Base-by-base conservation (phyloP, 2,329 filamentous ascomycete genomes). In the Triangularia setosa region DNA sequence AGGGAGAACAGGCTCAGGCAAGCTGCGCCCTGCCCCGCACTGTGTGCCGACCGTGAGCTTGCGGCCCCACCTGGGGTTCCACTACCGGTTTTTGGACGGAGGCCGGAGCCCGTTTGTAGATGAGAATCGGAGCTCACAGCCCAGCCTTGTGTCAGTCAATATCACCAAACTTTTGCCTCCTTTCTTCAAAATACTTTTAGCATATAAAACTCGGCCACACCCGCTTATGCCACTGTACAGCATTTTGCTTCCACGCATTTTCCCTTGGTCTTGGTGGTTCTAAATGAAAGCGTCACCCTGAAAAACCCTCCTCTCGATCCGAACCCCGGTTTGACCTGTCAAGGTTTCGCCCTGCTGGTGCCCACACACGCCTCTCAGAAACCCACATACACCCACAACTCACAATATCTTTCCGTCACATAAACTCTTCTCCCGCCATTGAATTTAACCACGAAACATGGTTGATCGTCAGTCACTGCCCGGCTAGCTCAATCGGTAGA, bases 401-500 rank as follows among this genome's bases (percentile, higher is more conserved):
- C n/a, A 3, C n/a, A 18, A 48, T 21, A 48, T 48, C 40, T 48
- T 48, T 48, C 40, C n/a, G n/a, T 48, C 40, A 9, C 40, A 48
- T 48, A 21, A 48, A 48, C 40, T 1, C 40, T 48, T 48, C 40
- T 21, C 40, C 18, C 40, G n/a, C 40, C 8, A 5, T 9, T 8
- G 8, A 48, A 48, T 21, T 3, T 8, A 48, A 48, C 8, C 21
- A 48, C 40, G 18, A 48, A 48, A 21, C 40, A 48, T 48, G 40
- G 40, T 48, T 21, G 40, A 48, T 48, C 40, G 40, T 48, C 21
- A 21, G 40, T n/a, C 40, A 23, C 67, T 67, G 80, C 80, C 80
- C 77, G 80, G 81, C 80, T 86, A 86, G 83, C 83, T 86, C 83
- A 86, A 85, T 86, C 82, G 82, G 83, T 87, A 88, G 85, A 88